Percentiles rank a stretch among this genome's conserved stretches.
Evolutionary conservation across 352 stramenopile species (phyloP).

Genomic region (Globisporangium mamillatum): DNA sequence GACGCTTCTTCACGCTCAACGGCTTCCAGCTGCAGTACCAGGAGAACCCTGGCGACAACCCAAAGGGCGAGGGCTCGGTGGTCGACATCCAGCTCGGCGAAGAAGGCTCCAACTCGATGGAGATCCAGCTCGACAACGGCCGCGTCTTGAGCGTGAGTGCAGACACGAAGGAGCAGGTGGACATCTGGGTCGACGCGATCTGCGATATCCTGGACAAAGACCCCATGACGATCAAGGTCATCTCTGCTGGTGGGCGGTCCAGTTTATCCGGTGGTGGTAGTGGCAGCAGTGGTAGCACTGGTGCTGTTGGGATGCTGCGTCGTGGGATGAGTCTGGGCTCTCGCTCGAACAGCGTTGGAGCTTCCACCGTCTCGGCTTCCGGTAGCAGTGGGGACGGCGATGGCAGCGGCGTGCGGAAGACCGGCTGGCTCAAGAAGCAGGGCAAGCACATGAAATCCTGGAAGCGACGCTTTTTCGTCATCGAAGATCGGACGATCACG

Average conservation of each 20-base stretch:
- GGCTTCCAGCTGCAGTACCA: constrained; percentile 57
- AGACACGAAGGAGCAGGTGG: constrained; percentile 47
- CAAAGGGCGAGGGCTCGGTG: constrained; percentile 57
- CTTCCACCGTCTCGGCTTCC: neutral
- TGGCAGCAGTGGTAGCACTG: neutral
- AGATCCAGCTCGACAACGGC: constrained; percentile 62
- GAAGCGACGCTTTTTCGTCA: constrained; percentile 78
- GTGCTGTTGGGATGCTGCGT: constrained; percentile 1
- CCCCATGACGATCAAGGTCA: constrained; percentile 15
- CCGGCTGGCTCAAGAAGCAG: constrained; percentile 82
- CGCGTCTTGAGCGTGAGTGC: constrained; percentile 64
- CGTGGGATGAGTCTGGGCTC: constrained; percentile 8
- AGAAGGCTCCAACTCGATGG: constrained; percentile 43
- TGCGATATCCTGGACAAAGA: constrained; percentile 55
- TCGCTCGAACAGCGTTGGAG: neutral
- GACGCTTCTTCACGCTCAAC: constrained; percentile 75
- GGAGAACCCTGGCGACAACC: constrained; percentile 55
- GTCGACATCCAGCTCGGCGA: constrained; percentile 58
- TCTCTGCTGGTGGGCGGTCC: constrained; percentile 1
- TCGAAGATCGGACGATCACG: constrained; percentile 45
- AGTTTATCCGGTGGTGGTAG: neutral
- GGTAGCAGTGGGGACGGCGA: constrained; percentile 6
- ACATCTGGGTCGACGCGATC: constrained; percentile 63
- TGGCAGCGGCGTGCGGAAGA: constrained; percentile 30
- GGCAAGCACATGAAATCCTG: constrained; percentile 64